These are phyloP conservation scores for Acacia crassicarpa DNA, from an alignment of 306 rosid genomes.

Conservation along the genomic window DNA sequence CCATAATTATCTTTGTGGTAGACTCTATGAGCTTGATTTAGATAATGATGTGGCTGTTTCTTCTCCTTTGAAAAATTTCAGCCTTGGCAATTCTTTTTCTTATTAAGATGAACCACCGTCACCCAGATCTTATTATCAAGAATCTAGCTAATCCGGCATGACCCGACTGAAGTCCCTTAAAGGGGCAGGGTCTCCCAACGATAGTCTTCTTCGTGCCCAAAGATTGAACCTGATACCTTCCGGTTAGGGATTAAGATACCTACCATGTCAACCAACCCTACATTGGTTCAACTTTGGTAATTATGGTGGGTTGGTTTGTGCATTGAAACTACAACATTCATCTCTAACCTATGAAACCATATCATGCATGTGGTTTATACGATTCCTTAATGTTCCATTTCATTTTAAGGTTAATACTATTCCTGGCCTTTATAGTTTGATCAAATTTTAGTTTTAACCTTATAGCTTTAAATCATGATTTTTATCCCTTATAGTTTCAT, in stretches of 20 bases:
- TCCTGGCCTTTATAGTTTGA: too few species aligned
- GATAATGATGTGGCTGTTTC: background rate
- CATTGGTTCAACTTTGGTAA: background rate
- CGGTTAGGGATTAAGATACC: fast-evolving
- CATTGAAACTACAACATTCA: background rate
- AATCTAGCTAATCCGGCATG: too few species aligned
- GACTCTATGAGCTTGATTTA: slow-evolving; percentile 9
- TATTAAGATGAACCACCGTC: too few species aligned
- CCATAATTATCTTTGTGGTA: slow-evolving; percentile 21
- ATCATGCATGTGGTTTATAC: background rate
- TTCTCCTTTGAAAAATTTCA: background rate
- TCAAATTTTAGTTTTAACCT: too few species aligned
- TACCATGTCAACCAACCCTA: too few species aligned
- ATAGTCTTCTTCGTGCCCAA: too few species aligned
- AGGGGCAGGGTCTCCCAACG: too few species aligned
- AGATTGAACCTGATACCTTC: too few species aligned
- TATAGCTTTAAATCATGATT: too few species aligned
- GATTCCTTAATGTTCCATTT: background rate
- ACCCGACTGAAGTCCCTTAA: too few species aligned
- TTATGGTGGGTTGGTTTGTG: background rate
- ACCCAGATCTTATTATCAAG: too few species aligned
- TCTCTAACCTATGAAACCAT: background rate
- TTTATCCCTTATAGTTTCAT: too few species aligned
- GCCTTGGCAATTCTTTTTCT: background rate
- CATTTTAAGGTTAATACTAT: background rate